Evolutionary conservation across 495 filamentous ascomycete species (phyloP), one percentile per base, ranked within the genome.

Genomic region (Schizothecium vesticola): DNA sequence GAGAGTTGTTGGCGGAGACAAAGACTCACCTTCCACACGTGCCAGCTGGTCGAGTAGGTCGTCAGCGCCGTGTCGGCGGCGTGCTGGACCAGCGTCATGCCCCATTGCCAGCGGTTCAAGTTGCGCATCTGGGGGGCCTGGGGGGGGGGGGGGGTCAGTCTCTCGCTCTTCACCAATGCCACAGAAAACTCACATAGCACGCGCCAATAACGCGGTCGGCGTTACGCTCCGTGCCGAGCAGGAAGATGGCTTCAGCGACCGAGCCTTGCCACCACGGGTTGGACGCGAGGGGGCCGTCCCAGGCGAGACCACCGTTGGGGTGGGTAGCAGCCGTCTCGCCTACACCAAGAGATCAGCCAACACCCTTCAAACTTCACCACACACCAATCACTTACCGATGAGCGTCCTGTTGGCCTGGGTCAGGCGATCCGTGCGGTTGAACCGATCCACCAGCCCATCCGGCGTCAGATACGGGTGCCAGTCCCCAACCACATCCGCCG

Each of bases 201-300:
- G 78, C 71, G 57, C 74, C 85, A 28, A 78, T 76, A 59, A 83
- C 78, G 60, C 80, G 80, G 62, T 90, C 85, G 5, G 83, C 81
- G 74, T 92, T 91, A 24, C 88, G 81, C 77, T 92, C 90, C 56
- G 86, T 82, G 26, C 87, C 89, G 43, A 92, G 82, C 69, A 90
- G 82, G 69, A 86, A 90, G 28, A 91, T 84, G 2, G 88, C 89
- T 71, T 93, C 89, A 25, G 80, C 83, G 55, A 90, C 86, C 56
- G 83, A 82, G 55, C 85, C 86, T 65, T 82, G 83, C 86, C 86
- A 90, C 78, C 79, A 82, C 3, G 79, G 79, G 43, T 77, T 74
- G 13, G 74, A 69, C 60, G 70, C 71, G 55, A 80, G 73, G 9
- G 75, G 72, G 0, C 76, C 78, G 31, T 78, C 64, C 83, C 83